Evolutionary conservation across 371 early-diverging fungal genomes (phyloP), one percentile per base, ranked within the genome.

Genomic region (Mucor plumbeus): DNA sequence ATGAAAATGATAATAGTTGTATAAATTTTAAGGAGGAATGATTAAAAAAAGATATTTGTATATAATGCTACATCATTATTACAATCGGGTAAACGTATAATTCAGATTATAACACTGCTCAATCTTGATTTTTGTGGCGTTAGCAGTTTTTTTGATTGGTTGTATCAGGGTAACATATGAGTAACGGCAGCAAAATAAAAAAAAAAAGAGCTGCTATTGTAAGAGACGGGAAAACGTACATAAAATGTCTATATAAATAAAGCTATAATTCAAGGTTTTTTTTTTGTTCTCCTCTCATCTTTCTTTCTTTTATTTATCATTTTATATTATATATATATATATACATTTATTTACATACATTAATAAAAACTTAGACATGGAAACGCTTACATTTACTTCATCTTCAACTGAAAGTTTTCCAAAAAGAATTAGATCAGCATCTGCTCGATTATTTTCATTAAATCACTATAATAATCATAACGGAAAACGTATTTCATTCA

Each of bases 381-480:
- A 54, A 34, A 41, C 44, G 13, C 43, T 53, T 11, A 38, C 38
- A 48, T 53, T 44, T 3, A 61, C 65, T 38, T 55, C 38, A 33
- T 41, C 34, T 9, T 47, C 65, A 17, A 17, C 64, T 17, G 59
- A 70, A 58, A 65, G 59, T 7, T 62, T 70, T 36, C 71, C 71
- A 26, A 70, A 66, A 21, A 26, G 71, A 35, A 57, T 70, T 21
- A 41, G 71, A 50, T 70, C 66, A 17, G 66, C 34, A 36, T 70
- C 71, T 53, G 71, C 71, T 17, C 64, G 60, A 11, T 35, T 70
- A 21, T 70, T 70, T 41, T 69, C 65, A n/a, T 33, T 62, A 13
- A 50, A 35, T 57, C 39, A 41, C 41, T n/a, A 63, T 31, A 35
- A 36, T 35, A 66, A 65, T 11, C 66, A 61, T 14, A 61, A 65